A percentile compares a stretch with the other conserved stretches of the same genome.
Evolutionary conservation across 768 basidiomycete species (phyloP).

Genomic region (Chalciporus sphaerocephalus): DNA sequence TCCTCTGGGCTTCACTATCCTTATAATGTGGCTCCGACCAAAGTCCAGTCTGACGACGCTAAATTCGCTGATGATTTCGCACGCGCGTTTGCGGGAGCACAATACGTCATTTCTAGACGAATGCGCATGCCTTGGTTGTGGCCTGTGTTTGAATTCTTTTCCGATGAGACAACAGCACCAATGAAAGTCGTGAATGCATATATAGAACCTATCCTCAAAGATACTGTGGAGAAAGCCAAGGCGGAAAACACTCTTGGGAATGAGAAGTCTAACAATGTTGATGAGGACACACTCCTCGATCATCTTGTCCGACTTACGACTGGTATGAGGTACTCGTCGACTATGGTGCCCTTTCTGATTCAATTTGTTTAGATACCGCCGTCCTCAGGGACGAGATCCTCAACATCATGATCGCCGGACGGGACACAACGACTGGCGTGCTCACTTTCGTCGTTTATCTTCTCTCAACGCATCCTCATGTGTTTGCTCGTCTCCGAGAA

Average conservation of each 20-base stretch:
- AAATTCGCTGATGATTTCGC: conserved; percentile 42
- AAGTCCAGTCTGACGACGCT: conserved; percentile 22
- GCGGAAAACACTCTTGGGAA: conserved; percentile 9
- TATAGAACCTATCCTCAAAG: conserved; percentile 42
- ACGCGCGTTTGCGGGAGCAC: conserved; percentile 46
- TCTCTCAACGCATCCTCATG: conserved; percentile 48
- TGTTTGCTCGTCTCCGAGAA: conserved; percentile 44
- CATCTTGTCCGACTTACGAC: conserved; percentile 52
- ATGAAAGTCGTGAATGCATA: conserved; percentile 53
- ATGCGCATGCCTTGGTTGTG: conserved; percentile 46
- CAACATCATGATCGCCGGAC: conserved; percentile 34
- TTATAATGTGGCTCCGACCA: conserved; percentile 29
- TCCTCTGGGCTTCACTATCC: conserved; percentile 51
- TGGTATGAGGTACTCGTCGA: conserved; percentile 21
- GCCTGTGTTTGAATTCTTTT: conserved; percentile 48
- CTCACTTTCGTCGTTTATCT: conserved; percentile 38
- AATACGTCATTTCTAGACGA: conserved; percentile 40
- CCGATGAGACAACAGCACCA: conserved; percentile 42
- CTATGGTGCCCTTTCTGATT: conserved; percentile 15
- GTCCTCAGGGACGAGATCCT: conserved; percentile 32
- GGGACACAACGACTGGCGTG: conserved; percentile 32
- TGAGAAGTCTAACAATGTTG: conserved; percentile 29
- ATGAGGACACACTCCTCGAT: conserved; percentile 51
- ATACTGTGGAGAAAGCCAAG: conserved; percentile 45
- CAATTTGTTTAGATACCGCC: conserved; percentile 18